These are phyloP conservation scores for Fusarium devonianum DNA, from an alignment of 2,329 filamentous ascomycete species.

Conservation along the genomic window DNA sequence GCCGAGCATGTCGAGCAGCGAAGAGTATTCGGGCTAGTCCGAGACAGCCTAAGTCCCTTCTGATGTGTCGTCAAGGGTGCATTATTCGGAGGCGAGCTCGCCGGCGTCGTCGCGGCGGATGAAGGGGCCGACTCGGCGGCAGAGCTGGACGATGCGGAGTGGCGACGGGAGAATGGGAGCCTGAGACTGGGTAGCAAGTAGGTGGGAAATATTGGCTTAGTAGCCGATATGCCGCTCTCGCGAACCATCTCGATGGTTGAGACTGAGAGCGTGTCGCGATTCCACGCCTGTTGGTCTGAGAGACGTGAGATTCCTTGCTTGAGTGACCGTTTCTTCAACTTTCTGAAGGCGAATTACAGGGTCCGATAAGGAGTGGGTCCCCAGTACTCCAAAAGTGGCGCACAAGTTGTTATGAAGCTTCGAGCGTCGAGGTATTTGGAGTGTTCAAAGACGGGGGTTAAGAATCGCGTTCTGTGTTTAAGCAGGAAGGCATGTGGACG, in stretches of 20 bases:
- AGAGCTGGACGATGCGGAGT: conserved; percentile 47
- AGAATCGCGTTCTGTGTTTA: not conserved
- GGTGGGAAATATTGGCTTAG: conserved; percentile 55
- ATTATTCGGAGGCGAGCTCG: conserved; percentile 38
- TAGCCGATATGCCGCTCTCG: conserved; percentile 51
- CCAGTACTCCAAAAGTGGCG: conserved; percentile 32
- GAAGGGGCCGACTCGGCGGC: conserved; percentile 40
- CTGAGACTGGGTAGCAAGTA: conserved; percentile 61
- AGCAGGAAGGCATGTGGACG: not conserved
- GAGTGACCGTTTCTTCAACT: conserved; percentile 15
- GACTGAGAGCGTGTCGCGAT: conserved; percentile 1
- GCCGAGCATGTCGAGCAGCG: conserved; percentile 65
- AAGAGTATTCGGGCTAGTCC: conserved; percentile 61
- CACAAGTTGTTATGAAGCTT: conserved; percentile 3
- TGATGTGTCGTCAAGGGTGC: conserved; percentile 19
- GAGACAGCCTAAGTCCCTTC: conserved; percentile 46
- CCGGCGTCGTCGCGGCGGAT: conserved; percentile 42
- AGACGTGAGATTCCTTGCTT: conserved; percentile 5
- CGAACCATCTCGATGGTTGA: conserved; percentile 42
- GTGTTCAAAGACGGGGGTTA: not conserved
- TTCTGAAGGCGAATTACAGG: conserved; percentile 20
- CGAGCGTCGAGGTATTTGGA: not conserved
- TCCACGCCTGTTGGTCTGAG: conserved; percentile 4
- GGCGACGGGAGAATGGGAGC: conserved; percentile 56
- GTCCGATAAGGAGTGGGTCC: conserved; percentile 27